Base-by-base conservation (phyloP, 768 basidiomycete species). In the Lactifluus echinatus region DNA sequence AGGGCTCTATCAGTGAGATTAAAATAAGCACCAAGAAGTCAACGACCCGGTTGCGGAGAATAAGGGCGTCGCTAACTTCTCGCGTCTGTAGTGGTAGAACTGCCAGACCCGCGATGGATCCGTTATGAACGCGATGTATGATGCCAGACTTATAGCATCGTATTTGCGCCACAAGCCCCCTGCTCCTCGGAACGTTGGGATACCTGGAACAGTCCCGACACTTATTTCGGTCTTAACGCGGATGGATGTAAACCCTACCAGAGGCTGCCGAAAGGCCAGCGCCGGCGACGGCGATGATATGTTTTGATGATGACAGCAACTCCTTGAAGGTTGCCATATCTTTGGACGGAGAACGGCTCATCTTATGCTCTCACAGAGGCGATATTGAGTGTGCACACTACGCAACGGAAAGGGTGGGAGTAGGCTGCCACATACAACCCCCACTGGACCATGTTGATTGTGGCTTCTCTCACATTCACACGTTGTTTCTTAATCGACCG, bases 181-280 rank as follows among this genome's bases (percentile, higher is more conserved):
- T 2, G 59, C 17, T 14, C 52, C 59, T 47, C 52, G 28, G 26
- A 61, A 63, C 2, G 69, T 69, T 2, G 67, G 64, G n/a, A 69
- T 67, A 8, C 68, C 65, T 55, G 74, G 70, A 8, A 8, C 28
- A 10, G 1, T 47, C 7, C 39, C 12, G 31, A 8, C 28, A 19
- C 29, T 15, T n/a, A 37, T 53, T 19, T 50, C 59, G 55, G 34
- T 19, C 17, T 11, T n/a, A 46, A n/a, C 15, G 11, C 44, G 42
- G 28, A 8, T 28, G n/a, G 10, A 55, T 17, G 21, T 52, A 5
- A 10, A 53, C 68, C n/a, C 33, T 53, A 81, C 82, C 81, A 43
- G 83, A 61, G 8, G 79, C 81, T 52, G 81, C 82, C 23, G 82
- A 84, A n/a, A 84, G 72, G 2, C 83, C 83, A 29, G 83, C 83